phyloP scores from a whole-genome alignment of 805 yeast genomes.

The Sugiyamaella marilandica region DNA sequence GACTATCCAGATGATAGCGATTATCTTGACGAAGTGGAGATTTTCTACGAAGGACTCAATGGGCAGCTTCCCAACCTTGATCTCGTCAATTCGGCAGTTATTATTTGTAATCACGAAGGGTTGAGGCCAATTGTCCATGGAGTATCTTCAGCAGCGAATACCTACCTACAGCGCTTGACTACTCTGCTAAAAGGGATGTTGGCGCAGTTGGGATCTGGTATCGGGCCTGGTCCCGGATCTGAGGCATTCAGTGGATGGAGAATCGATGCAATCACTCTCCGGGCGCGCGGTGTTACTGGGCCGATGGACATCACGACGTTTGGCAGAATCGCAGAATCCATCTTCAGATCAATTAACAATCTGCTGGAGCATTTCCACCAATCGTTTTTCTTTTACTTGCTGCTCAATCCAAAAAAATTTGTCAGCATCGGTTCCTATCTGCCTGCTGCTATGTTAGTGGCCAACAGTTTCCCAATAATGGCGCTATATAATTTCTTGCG shows the following conservation, averaged over 20 bases:
- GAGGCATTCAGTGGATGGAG: conserved; percentile 97
- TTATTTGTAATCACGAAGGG: conserved; percentile 70
- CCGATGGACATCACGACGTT: conserved; percentile 78
- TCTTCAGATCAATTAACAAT: conserved; percentile 85
- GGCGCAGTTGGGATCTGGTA: conserved; percentile 66
- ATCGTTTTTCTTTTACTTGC: conserved; percentile 85
- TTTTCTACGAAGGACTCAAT: conserved; percentile 81
- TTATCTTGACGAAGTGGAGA: conserved; percentile 65
- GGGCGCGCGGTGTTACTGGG: conserved; percentile 58
- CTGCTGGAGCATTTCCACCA: conserved; percentile 94
- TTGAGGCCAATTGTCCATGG: conserved; percentile 65
- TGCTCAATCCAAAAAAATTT: conserved; percentile 71
- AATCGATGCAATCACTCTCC: conserved; percentile 80
- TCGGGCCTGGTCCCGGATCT: conserved; percentile 59
- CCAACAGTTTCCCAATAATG: conserved; percentile 64
- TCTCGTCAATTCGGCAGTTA: conserved; percentile 74
- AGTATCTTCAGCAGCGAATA: conserved; percentile 5
- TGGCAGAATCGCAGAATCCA: conserved; percentile 85
- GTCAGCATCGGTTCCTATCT: conserved; percentile 92
- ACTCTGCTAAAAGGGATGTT: conserved; percentile 63
- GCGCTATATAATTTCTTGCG: conserved; percentile 42
- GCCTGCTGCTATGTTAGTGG: conserved; percentile 74
- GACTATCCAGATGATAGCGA: conserved; percentile 67
- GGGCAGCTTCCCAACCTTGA: conserved; percentile 96
- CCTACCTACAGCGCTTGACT: conserved; percentile 47